Evolutionary conservation across 345 rosid species (phyloP).

Genomic region (Gossypium raimondii): DNA sequence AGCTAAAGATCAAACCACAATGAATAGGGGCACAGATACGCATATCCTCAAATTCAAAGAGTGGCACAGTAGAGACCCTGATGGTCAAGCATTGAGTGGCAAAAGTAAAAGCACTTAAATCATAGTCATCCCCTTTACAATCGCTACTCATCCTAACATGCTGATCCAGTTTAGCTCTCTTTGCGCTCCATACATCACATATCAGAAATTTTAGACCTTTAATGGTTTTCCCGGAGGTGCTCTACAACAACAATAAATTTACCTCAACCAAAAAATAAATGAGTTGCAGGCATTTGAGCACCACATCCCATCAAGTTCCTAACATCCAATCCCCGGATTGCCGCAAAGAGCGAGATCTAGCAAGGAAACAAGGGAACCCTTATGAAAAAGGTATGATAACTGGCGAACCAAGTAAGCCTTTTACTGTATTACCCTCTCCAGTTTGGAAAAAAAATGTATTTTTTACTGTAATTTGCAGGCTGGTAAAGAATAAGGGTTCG

Average conservation of each 20-base stretch:
- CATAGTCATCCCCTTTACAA: constrained; percentile 40
- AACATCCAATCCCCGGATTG: constrained; percentile 69
- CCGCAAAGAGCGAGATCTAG: constrained; percentile 78
- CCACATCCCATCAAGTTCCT: constrained; percentile 79
- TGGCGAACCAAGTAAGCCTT: constrained; percentile 25
- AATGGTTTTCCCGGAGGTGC: constrained; percentile 23
- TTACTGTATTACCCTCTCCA: constrained; percentile 17
- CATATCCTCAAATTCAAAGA: constrained; percentile 16
- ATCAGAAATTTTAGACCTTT: constrained; percentile 17
- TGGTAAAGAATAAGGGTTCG: neutral
- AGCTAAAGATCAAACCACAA: constrained; percentile 14
- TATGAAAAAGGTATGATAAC: constrained; percentile 33
- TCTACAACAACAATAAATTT: constrained; percentile 39
- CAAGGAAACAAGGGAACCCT: constrained; percentile 64
- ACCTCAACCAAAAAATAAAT: constrained; percentile 44
- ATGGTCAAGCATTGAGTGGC: constrained; percentile 22
- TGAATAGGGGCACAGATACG: neutral
- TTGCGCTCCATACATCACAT: constrained; percentile 25
- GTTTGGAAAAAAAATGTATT: neutral
- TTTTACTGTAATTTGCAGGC: neutral
- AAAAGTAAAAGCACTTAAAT: constrained; percentile 26
- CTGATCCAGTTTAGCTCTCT: constrained; percentile 24
- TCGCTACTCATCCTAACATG: constrained; percentile 29
- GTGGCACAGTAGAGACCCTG: constrained; percentile 17
- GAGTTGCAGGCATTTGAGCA: constrained; percentile 48